Base-by-base conservation (phyloP, 1,284 basidiomycete genomes). In the Apiotrichum gamsii region DNA sequence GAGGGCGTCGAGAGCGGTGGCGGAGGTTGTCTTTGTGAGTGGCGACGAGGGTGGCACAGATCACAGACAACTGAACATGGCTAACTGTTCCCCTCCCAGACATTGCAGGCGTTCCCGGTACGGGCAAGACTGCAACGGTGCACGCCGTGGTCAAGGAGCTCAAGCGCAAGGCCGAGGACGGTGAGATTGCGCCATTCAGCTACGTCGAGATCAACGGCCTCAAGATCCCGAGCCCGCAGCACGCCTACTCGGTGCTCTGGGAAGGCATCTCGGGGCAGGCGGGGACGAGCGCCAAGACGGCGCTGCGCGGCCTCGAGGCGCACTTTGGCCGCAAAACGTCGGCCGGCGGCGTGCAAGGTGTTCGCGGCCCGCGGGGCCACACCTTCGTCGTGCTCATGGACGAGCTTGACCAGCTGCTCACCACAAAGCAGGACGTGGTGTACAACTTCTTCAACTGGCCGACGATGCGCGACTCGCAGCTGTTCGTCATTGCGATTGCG, bases 401-500 rank as follows among this genome's bases (percentile, higher is more conserved):
- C 67, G 94, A 98, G 72, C 79, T 98, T 2, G 94, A 98, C 72
- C 94, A 97, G 69, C 79, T 98, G 28, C 82, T 98, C 55, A 97
- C 94, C 0, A 77, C 85, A 19, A 94, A 95, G 65, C 94, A 98
- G 72, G 93, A 97, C 58, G 94, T 98, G 3, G 87, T 98, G 33
- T 98, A 98, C 74, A 97, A 97, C 69, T 94, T 98, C 73, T 98
- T 98, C 79, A 97, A 97, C 69, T 98, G 95, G 94, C 95, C 94
- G 1, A 93, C 90, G 10, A 77, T 94, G 49, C 79, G 81, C 0
- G 83, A 83, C 14, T 89, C 87, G 45, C 85, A 87, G 63, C 78
- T 99, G 14, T 84, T 97, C 43, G 94, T 99, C 2, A 81, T 99
- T 45, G 95, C 95, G 0, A 91, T 99, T 1, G 95, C 95, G 11